Percentiles rank a stretch among this genome's conserved stretches.
Evolutionary conservation across 83 land plant genomes (phyloP).

Genomic region (Picea engelmannii): DNA sequence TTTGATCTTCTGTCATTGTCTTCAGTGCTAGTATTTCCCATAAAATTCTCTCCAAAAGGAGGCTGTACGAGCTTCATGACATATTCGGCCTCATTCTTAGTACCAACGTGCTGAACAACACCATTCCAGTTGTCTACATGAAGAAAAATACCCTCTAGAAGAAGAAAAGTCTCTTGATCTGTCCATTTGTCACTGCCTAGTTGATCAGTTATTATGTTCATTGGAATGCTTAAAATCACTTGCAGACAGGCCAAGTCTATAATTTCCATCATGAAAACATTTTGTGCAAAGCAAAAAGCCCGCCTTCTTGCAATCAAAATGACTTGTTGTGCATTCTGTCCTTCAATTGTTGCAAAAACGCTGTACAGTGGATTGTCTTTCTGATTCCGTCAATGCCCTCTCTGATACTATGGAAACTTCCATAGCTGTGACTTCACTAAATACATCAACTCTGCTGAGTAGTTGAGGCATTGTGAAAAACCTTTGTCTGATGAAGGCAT

Average conservation of each 20-base stretch:
- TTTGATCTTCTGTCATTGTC: neutral
- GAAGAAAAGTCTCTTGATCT: slow-evolving; percentile 60
- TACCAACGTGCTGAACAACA: slow-evolving; percentile 45
- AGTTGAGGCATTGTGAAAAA: too few species aligned
- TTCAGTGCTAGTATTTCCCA: slow-evolving; percentile 25
- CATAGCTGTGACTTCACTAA: neutral
- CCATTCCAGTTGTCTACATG: slow-evolving; percentile 44
- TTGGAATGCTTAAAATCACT: slow-evolving; percentile 39
- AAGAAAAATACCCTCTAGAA: slow-evolving; percentile 60
- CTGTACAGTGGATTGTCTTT: neutral
- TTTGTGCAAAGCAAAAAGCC: slow-evolving; percentile 37
- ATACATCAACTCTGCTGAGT: too few species aligned
- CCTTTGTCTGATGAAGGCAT: too few species aligned
- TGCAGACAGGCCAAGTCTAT: slow-evolving; percentile 29
- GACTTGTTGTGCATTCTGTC: slow-evolving; percentile 25
- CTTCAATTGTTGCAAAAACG: slow-evolving; percentile 45
- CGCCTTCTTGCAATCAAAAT: slow-evolving; percentile 39
- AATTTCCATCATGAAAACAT: slow-evolving; percentile 45
- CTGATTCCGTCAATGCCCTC: neutral
- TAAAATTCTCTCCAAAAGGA: slow-evolving; percentile 53
- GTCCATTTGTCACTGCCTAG: slow-evolving; percentile 40
- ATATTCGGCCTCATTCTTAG: slow-evolving; percentile 53
- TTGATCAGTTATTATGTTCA: neutral
- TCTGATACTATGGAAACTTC: slow-evolving; percentile 1
- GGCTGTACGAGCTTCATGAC: slow-evolving; percentile 47